Evolutionary conservation across 192 early-diverging fungal genomes (phyloP).

Genomic region (Rhizophagus sp.): DNA sequence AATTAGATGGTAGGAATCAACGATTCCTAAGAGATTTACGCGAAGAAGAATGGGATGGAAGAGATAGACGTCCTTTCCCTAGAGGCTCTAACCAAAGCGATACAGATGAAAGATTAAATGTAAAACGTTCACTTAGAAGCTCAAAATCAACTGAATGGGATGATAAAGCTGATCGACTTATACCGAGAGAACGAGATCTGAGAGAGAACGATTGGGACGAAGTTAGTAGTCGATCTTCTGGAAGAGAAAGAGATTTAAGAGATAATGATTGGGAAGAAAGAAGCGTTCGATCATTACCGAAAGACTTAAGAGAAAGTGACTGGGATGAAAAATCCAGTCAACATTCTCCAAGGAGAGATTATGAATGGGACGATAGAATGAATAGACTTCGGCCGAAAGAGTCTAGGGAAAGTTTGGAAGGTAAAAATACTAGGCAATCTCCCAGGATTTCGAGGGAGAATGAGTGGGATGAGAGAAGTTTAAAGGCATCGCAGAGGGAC

Average conservation of each 20-base stretch:
- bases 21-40: not conserved
- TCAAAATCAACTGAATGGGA: not conserved
- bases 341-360: not conserved
- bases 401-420: not conserved
- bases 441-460: not conserved
- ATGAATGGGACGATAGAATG: conserved; percentile 5
- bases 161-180: not conserved
- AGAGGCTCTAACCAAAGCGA: not conserved
- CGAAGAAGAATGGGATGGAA: conserved; percentile 4
- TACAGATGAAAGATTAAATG: not conserved
- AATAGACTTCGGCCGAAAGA: not conserved
- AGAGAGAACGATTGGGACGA: conserved; percentile 13
- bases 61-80: conserved; percentile 9
- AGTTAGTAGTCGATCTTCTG: not conserved
- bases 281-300: not conserved
- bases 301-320: conserved; percentile 1
- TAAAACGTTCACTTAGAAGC: not conserved
- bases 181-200: not conserved
- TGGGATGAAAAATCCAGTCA: conserved; percentile 1
- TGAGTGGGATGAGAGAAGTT: not conserved
- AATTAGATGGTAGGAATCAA: not conserved
- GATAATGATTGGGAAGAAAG: conserved; percentile 16
- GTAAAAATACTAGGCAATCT: not conserved
- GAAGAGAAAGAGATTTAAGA: not conserved
- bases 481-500: not conserved